phyloP scores from a whole-genome alignment of 2,329 filamentous ascomycete genomes.

The Fusarium subtropicale region DNA sequence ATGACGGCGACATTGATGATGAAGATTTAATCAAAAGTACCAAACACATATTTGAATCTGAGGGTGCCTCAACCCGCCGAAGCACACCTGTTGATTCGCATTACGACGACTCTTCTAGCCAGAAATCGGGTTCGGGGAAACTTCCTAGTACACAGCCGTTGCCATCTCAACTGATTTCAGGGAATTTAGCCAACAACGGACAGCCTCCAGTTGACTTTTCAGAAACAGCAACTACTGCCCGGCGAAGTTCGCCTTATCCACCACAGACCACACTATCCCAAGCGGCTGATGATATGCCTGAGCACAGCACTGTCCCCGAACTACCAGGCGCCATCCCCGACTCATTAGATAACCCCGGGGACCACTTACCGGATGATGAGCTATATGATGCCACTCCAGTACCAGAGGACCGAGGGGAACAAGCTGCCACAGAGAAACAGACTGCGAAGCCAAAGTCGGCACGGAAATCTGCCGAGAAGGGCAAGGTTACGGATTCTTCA shows the following conservation, averaged over 20 bases:
- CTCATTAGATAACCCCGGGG: background rate
- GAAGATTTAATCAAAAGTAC: slow-evolving; percentile 38
- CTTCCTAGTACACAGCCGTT: slow-evolving; percentile 52
- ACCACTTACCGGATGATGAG: slow-evolving; percentile 46
- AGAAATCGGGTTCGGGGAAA: slow-evolving; percentile 31
- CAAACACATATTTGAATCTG: slow-evolving; percentile 47
- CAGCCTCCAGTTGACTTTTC: slow-evolving; percentile 48
- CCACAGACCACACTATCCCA: slow-evolving; percentile 14
- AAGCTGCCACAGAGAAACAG: background rate
- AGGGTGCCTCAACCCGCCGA: slow-evolving; percentile 43
- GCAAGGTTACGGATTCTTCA: background rate
- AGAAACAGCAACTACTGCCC: slow-evolving; percentile 52
- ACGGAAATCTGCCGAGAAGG: background rate
- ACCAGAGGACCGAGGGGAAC: background rate
- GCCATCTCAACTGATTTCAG: slow-evolving; percentile 3
- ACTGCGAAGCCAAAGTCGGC: slow-evolving; percentile 1
- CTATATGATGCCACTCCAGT: slow-evolving; percentile 46
- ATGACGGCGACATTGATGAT: slow-evolving; percentile 45
- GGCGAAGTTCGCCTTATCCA: slow-evolving; percentile 49
- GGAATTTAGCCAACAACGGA: background rate
- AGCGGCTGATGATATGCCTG: slow-evolving; percentile 1
- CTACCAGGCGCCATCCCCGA: slow-evolving; percentile 6
- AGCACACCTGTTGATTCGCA: slow-evolving; percentile 48
- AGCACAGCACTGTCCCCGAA: slow-evolving; percentile 17
- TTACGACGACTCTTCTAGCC: slow-evolving; percentile 47